Evolutionary conservation across 1,139 yeast genomes (phyloP).

Genomic region (Yamadazyma atmosphaerica): DNA sequence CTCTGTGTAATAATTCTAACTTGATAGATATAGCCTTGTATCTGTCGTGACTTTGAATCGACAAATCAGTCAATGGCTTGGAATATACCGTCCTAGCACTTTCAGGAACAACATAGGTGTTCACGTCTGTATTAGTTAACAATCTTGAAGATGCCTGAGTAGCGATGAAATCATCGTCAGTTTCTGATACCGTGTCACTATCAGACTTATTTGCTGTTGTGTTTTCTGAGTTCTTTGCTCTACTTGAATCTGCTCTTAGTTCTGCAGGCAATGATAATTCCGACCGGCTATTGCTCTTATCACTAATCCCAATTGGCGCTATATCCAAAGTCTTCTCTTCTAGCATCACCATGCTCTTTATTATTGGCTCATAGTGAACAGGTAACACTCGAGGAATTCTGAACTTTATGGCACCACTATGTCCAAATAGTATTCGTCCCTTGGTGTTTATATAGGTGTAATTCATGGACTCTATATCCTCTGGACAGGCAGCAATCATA

Average conservation of each 20-base stretch:
- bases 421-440: constrained; percentile 56
- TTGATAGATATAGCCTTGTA: constrained; percentile 35
- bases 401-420: constrained; percentile 44
- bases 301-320: constrained; percentile 44
- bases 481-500: constrained; percentile 35
- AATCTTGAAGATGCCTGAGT: constrained; percentile 41
- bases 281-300: constrained; percentile 30
- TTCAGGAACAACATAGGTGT: constrained; percentile 39
- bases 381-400: constrained; percentile 60
- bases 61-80: constrained; percentile 26
- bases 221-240: too few species aligned
- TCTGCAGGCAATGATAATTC: constrained; percentile 23
- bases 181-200: not conserved
- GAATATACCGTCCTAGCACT: constrained; percentile 35
- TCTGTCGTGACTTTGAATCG: constrained; percentile 33
- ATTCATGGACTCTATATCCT: constrained; percentile 22
- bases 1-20: constrained; percentile 55
- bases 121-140: constrained; percentile 35
- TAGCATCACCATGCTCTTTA: constrained; percentile 28
- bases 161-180: constrained; percentile 32
- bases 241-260: too few species aligned
- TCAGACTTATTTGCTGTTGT: too few species aligned
- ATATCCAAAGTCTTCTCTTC: constrained; percentile 34
- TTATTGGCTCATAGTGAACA: constrained; percentile 16
- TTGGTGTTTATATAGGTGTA: constrained; percentile 56